A percentile compares a stretch with the other conserved stretches of the same genome.
Conservation (phyloP, 202 grass and related monocot species). For the Tripidium arundinaceum region DNA sequence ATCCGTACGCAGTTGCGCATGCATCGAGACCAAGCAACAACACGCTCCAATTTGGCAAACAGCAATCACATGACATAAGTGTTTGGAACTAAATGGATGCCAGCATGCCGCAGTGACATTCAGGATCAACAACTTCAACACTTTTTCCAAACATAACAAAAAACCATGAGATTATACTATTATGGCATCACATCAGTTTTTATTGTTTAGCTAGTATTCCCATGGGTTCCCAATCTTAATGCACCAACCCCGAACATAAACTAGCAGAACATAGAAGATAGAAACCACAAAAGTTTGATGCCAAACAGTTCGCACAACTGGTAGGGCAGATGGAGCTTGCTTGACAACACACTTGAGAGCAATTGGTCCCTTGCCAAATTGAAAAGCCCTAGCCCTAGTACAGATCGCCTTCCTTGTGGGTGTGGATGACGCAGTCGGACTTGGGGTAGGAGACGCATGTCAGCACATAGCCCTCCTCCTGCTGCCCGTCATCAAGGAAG, state of each 20-base stretch:
- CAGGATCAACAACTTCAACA: not conserved
- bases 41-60: not conserved
- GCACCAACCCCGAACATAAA: constrained; percentile 8
- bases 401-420: constrained; percentile 88
- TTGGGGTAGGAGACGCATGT: constrained; percentile 85
- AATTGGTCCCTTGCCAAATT: not conserved
- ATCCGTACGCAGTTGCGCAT: not conserved
- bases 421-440: constrained; percentile 80
- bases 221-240: constrained; percentile 32
- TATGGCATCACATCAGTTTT: constrained; percentile 4
- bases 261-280: not conserved
- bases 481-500: constrained; percentile 77
- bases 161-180: constrained; percentile 19
- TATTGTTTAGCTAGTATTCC: constrained; percentile 35
- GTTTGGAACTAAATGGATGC: not conserved
- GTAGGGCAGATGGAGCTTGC: constrained; percentile 14
- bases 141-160: not conserved
- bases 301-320: constrained; percentile 1
- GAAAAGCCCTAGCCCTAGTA: constrained; percentile 38
- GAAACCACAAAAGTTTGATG: constrained; percentile 29
- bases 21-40: not conserved
- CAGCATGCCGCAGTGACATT: not conserved
- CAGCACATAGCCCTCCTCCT: constrained; percentile 64
- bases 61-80: not conserved
- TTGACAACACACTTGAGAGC: not conserved